These are phyloP conservation scores for Ophiobolus disseminans DNA, from an alignment of 2,329 filamentous ascomycete genomes.

Conservation along the genomic window DNA sequence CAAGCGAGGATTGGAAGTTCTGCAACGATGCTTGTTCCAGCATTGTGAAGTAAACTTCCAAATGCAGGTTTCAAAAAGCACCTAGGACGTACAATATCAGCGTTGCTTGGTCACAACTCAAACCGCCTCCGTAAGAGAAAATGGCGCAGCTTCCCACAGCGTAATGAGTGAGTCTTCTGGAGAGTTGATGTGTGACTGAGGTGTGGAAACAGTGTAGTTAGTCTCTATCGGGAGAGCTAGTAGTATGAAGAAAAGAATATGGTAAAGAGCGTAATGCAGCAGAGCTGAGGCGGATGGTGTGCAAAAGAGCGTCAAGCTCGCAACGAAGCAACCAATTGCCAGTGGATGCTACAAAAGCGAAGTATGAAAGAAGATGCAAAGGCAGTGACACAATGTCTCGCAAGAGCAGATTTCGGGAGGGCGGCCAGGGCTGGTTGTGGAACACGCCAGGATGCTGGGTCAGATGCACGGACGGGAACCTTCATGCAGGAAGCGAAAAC, in stretches of 20 bases:
- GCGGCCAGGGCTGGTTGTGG: constrained; percentile 34
- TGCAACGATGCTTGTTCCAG: constrained; percentile 47
- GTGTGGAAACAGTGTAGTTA: neutral
- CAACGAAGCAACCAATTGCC: constrained; percentile 20
- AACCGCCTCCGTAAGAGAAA: constrained; percentile 33
- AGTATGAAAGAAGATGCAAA: constrained; percentile 19
- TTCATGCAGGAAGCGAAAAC: constrained; percentile 33
- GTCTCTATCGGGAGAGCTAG: constrained; percentile 18
- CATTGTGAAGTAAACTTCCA: constrained; percentile 31
- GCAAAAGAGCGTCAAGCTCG: constrained; percentile 41
- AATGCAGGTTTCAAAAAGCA: constrained; percentile 44
- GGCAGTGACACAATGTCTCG: constrained; percentile 30
- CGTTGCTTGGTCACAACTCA: constrained; percentile 46
- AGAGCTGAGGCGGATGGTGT: constrained; percentile 14
- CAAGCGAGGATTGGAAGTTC: constrained; percentile 23
- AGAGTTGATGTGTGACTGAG: constrained; percentile 21
- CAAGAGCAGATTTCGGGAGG: constrained; percentile 28
- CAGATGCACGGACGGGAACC: constrained; percentile 29
- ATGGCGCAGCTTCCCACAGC: constrained; percentile 9
- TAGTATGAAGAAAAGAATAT: constrained; percentile 19
- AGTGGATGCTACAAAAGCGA: constrained; percentile 26
- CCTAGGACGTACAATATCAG: constrained; percentile 50
- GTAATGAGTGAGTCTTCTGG: neutral
- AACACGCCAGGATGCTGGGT: constrained; percentile 30
- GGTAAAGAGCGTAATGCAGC: constrained; percentile 28